Percentiles rank a stretch among this genome's conserved stretches.
Evolutionary conservation across 306 rosid genomes (phyloP).

Genomic region (Lotus japonicus): DNA sequence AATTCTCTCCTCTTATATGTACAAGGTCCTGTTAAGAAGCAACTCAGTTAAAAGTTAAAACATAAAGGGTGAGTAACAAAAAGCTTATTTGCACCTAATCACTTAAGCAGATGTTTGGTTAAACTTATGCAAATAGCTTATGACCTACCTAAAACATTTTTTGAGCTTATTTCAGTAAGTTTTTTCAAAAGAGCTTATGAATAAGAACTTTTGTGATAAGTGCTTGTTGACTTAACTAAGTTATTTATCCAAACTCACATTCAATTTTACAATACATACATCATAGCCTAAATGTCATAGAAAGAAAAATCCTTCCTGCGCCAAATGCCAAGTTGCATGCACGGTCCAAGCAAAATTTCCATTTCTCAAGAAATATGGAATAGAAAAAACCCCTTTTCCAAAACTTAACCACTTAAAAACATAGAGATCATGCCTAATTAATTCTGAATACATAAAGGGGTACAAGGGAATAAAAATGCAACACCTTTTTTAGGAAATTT

Average conservation of each 20-base stretch:
- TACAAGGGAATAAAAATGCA: background rate
- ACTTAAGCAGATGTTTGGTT: no score
- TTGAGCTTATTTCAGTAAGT: no score
- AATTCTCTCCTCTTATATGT: conserved; percentile 87
- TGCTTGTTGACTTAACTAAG: no score
- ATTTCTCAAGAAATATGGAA: no score
- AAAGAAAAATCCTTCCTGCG: background rate
- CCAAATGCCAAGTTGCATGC: background rate
- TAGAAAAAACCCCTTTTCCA: background rate
- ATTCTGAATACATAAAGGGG: background rate
- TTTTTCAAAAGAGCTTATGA: no score
- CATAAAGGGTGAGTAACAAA: no score
- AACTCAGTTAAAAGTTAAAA: conserved; percentile 1
- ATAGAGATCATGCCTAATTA: background rate
- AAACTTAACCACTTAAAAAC: background rate
- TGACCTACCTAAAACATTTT: no score
- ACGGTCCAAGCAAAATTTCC: no score
- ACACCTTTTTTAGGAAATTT: conserved; percentile 91
- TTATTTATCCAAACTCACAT: no score
- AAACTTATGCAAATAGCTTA: no score
- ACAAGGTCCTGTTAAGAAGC: conserved; percentile 46
- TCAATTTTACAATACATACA: background rate
- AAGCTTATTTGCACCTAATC: no score
- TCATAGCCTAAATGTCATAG: background rate
- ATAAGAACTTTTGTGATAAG: no score